phyloP scores from a whole-genome alignment of 2,329 filamentous ascomycete species.

The Phoma sp. region DNA sequence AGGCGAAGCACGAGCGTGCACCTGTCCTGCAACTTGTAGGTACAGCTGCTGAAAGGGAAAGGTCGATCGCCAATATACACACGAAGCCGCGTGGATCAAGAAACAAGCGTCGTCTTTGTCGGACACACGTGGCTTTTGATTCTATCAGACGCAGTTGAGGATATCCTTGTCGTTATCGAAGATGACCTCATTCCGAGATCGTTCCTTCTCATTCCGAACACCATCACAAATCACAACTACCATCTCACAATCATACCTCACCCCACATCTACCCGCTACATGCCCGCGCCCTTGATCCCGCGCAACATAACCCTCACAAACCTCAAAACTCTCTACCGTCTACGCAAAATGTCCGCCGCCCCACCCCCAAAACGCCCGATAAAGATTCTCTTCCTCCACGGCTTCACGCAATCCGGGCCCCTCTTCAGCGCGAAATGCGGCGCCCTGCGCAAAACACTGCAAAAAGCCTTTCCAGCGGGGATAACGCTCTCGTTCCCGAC shows the following conservation, averaged over 20 bases:
- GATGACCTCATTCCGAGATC: constrained; percentile 12
- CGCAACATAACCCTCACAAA: constrained; percentile 25
- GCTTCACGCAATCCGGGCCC: constrained; percentile 88
- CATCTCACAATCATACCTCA: too few species aligned
- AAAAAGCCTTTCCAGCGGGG: constrained; percentile 71
- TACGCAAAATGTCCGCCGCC: constrained; percentile 41
- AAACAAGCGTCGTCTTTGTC: too few species aligned
- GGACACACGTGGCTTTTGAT: too few species aligned
- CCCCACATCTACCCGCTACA: not conserved
- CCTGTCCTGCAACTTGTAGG: too few species aligned
- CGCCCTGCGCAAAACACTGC: constrained; percentile 80
- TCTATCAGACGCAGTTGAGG: too few species aligned
- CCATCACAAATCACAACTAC: not conserved
- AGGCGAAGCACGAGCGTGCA: not conserved
- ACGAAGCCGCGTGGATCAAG: too few species aligned
- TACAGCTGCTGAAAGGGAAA: too few species aligned
- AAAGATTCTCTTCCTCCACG: constrained; percentile 62
- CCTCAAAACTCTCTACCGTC: constrained; percentile 25
- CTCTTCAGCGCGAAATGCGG: constrained; percentile 89
- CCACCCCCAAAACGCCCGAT: constrained; percentile 47
- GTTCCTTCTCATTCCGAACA: constrained; percentile 9
- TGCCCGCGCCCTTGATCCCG: constrained; percentile 7
- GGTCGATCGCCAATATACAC: too few species aligned
- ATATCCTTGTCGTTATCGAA: too few species aligned
- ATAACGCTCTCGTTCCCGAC: constrained; percentile 58